Conservation (phyloP, 176 grass and related monocot species). For the Musa beccarii region DNA sequence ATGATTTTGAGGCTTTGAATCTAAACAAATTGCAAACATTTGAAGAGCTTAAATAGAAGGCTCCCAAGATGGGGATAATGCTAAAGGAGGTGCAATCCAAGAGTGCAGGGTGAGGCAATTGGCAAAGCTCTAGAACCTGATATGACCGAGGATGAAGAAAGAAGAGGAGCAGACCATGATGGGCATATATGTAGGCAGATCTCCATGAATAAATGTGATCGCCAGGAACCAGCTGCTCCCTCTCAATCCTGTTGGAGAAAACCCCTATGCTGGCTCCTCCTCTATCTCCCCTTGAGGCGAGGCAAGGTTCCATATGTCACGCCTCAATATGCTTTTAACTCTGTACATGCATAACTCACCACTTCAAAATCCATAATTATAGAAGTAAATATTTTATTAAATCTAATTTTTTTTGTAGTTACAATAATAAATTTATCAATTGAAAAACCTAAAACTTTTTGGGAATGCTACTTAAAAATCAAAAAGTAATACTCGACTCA, state of each 20-base stretch:
- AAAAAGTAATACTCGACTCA: no score
- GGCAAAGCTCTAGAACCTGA: background rate
- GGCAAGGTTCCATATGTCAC: background rate
- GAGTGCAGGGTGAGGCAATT: background rate
- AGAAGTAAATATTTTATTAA: no score
- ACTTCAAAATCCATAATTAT: no score
- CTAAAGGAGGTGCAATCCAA: background rate
- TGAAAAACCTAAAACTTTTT: no score
- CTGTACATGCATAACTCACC: no score
- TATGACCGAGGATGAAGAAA: background rate
- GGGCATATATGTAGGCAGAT: conserved; percentile 54
- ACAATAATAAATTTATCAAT: no score
- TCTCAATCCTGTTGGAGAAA: conserved; percentile 57
- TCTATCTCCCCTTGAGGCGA: background rate
- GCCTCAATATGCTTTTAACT: no score
- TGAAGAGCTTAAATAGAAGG: no score
- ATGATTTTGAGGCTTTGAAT: background rate
- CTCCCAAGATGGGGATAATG: background rate
- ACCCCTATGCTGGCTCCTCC: conserved; percentile 23
- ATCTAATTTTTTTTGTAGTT: no score
- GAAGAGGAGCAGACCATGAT: conserved; percentile 43
- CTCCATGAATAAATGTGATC: conserved; percentile 95
- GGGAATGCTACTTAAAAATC: no score
- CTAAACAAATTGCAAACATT: background rate
- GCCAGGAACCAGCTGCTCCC: conserved; percentile 37